Percentiles rank a stretch among this genome's conserved stretches.
phyloP scores from a whole-genome alignment of 2,329 filamentous ascomycete species.

The Neofusicoccum sp. region DNA sequence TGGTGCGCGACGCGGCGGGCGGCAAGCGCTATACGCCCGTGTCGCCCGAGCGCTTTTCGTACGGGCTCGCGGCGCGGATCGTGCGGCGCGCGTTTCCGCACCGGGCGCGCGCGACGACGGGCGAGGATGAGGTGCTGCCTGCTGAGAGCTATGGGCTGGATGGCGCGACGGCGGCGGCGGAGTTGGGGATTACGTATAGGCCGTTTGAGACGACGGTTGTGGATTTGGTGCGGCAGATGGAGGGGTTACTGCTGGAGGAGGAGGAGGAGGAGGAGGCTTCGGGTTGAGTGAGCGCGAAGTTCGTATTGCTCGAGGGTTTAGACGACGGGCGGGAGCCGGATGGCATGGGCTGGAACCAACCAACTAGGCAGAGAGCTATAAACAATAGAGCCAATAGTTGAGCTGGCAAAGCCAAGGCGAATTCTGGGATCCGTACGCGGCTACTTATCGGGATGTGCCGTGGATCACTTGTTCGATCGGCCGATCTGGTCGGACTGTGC shows the following conservation, averaged over 20 bases:
- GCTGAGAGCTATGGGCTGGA: conserved; percentile 45
- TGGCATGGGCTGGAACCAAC: too few relatives aligned
- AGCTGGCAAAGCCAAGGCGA: too few relatives aligned
- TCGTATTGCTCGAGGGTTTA: too few relatives aligned
- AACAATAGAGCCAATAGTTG: too few relatives aligned
- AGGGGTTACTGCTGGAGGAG: conserved; percentile 19
- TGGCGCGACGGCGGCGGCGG: conserved; percentile 40
- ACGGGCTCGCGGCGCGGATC: conserved; percentile 45
- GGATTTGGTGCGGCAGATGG: conserved; percentile 33
- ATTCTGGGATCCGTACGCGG: too few relatives aligned
- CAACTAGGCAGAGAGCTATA: too few relatives aligned
- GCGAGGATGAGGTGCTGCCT: conserved; percentile 20
- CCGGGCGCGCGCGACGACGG: conserved; percentile 32
- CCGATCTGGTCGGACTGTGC: too few relatives aligned
- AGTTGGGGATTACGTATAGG: conserved; percentile 42
- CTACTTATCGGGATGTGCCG: too few relatives aligned
- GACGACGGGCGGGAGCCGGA: too few relatives aligned
- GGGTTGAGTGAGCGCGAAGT: too few relatives aligned
- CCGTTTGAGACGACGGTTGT: conserved; percentile 38
- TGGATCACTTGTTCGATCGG: too few relatives aligned
- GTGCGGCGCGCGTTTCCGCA: conserved; percentile 43
- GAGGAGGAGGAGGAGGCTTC: conserved; percentile 20
- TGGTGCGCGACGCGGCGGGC: conserved; percentile 34
- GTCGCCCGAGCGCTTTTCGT: conserved; percentile 47
- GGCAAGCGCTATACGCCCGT: conserved; percentile 44